Evolutionary conservation across 345 rosid species (phyloP).

Genomic region (Citrus glauca): DNA sequence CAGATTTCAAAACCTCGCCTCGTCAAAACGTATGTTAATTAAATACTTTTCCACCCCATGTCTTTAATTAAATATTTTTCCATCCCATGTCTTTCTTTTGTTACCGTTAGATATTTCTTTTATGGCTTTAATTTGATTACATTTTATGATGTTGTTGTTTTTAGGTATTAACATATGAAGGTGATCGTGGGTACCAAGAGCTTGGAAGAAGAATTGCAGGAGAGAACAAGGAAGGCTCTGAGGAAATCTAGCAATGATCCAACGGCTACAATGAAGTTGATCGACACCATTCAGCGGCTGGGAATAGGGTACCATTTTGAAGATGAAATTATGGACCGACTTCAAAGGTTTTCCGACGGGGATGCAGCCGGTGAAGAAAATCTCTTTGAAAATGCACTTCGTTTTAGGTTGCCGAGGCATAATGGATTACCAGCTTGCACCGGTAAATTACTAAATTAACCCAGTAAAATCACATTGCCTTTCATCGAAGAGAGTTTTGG

Average conservation of each 20-base stretch:
- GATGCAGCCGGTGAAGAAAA: neutral
- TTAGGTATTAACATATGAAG: neutral
- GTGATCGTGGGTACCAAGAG: neutral
- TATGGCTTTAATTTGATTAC: neutral
- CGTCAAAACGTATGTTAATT: neutral
- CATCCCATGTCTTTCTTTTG: neutral
- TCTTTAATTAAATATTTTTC: too few species aligned
- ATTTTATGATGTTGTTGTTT: neutral
- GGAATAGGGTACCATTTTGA: conserved; percentile 22
- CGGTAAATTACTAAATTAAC: conserved; percentile 2
- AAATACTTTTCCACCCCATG: too few species aligned
- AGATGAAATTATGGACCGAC: conserved; percentile 4
- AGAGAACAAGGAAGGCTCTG: conserved; percentile 6
- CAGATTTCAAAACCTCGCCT: neutral
- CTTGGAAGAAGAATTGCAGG: conserved; percentile 18
- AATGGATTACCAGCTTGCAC: conserved; percentile 4
- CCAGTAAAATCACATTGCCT: too few species aligned
- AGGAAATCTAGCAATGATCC: neutral
- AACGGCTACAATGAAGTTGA: conserved; percentile 5
- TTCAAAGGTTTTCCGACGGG: neutral
- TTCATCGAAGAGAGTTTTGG: neutral
- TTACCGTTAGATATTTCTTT: neutral
- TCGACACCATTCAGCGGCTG: conserved; percentile 20
- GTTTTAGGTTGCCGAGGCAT: conserved; percentile 24
- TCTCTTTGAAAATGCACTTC: conserved; percentile 18